Evolutionary conservation across 2,329 filamentous ascomycete genomes (phyloP).

Genomic region (Aureobasidium sp.): DNA sequence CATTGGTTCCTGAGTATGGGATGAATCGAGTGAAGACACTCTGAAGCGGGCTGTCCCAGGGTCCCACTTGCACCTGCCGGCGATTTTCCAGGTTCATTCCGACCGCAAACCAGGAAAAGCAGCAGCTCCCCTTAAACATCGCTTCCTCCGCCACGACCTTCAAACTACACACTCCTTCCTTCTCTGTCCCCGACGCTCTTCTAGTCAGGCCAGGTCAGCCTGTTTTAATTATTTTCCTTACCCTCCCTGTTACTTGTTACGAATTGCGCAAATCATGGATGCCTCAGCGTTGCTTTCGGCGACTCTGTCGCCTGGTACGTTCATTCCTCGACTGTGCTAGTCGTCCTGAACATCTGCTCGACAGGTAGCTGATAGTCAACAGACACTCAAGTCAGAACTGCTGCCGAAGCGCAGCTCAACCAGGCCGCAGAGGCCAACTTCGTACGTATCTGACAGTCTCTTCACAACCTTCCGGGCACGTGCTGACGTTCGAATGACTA

Average conservation of each 20-base stretch:
- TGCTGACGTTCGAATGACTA: slow-evolving; percentile 36
- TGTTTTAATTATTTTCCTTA: slow-evolving; percentile 4
- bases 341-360: background rate
- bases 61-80: slow-evolving; percentile 13
- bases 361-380: slow-evolving; percentile 23
- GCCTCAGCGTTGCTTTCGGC: slow-evolving; percentile 97
- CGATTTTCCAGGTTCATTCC: slow-evolving; percentile 10
- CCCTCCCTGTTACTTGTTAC: background rate
- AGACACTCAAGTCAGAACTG: slow-evolving; percentile 86
- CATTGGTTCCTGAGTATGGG: background rate
- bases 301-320: slow-evolving; percentile 87
- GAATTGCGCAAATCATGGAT: slow-evolving; percentile 60
- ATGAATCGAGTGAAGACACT: slow-evolving; percentile 5
- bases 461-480: slow-evolving; percentile 26
- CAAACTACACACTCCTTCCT: slow-evolving; percentile 10
- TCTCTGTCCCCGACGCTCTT: background rate
- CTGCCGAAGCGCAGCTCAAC: slow-evolving; percentile 87
- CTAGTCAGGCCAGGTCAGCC: slow-evolving; percentile 12
- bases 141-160: slow-evolving; percentile 7
- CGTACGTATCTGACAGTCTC: slow-evolving; percentile 51
- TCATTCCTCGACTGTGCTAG: slow-evolving; percentile 27
- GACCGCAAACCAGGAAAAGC: slow-evolving; percentile 3
- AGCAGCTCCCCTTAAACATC: slow-evolving; percentile 7
- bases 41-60: slow-evolving; percentile 12
- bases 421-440: slow-evolving; percentile 94